phyloP scores from a whole-genome alignment of 345 rosid species.

The Passiflora organensis region DNA sequence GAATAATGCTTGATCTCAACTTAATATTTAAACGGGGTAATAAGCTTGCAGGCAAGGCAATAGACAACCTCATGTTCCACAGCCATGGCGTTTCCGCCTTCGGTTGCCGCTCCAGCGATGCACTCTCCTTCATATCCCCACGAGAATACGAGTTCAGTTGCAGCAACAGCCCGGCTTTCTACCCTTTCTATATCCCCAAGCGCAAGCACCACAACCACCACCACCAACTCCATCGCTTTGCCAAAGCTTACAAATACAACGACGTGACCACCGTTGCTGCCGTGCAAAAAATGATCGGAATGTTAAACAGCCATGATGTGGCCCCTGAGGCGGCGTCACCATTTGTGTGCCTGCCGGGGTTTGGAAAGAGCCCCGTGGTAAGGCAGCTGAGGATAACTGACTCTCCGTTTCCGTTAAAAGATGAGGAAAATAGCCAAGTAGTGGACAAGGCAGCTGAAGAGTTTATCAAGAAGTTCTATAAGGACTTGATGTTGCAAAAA shows the following conservation, averaged over 20 bases:
- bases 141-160: constrained; percentile 91
- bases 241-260: constrained; percentile 28
- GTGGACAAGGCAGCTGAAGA: constrained; percentile 87
- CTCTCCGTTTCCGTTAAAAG: constrained; percentile 68
- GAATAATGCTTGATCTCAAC: constrained; percentile 47
- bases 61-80: constrained; percentile 39
- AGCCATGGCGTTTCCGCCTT: constrained; percentile 42
- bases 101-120: constrained; percentile 67
- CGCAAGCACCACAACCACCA: constrained; percentile 45
- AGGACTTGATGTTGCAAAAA: constrained; percentile 56
- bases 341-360: constrained; percentile 42
- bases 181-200: constrained; percentile 27
- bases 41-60: constrained; percentile 49
- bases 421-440: constrained; percentile 43
- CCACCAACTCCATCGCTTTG: constrained; percentile 27
- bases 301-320: constrained; percentile 41
- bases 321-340: constrained; percentile 38
- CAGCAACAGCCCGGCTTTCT: constrained; percentile 70
- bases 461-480: constrained; percentile 72
- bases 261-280: constrained; percentile 49
- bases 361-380: constrained; percentile 60
- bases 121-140: constrained; percentile 58
- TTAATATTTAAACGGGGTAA: constrained; percentile 53
- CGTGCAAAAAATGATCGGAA: constrained; percentile 63
- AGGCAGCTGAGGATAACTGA: constrained; percentile 65